Evolutionary conservation across 2,329 filamentous ascomycete genomes (phyloP).

Genomic region (Monilinia fructigena): DNA sequence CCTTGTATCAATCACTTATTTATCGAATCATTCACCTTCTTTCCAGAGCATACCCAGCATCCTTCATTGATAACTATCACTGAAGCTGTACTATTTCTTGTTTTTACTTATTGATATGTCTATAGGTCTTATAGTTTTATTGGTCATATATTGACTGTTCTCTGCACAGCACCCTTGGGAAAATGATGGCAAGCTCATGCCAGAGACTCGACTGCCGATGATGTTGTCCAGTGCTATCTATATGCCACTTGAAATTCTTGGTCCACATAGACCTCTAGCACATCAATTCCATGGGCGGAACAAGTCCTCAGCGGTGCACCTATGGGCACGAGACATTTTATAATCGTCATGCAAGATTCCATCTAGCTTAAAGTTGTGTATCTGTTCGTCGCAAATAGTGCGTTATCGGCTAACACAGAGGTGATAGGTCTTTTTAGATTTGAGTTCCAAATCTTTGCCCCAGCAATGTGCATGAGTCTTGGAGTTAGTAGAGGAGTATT

Average conservation of each 20-base stretch:
- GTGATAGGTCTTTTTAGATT: slow-evolving; percentile 74
- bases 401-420: slow-evolving; percentile 79
- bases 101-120: slow-evolving; percentile 63
- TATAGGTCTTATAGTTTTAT: slow-evolving; percentile 65
- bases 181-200: slow-evolving; percentile 63
- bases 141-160: slow-evolving; percentile 58
- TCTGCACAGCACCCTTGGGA: slow-evolving; percentile 67
- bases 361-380: slow-evolving; percentile 65
- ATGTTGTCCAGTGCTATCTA: slow-evolving; percentile 58
- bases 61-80: slow-evolving; percentile 44
- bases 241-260: slow-evolving; percentile 66
- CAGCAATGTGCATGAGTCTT: slow-evolving; percentile 64
- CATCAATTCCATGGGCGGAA: slow-evolving; percentile 60
- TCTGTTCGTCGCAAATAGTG: slow-evolving; percentile 62
- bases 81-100: slow-evolving; percentile 41
- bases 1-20: slow-evolving; percentile 31
- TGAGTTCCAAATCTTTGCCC: slow-evolving; percentile 75
- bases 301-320: slow-evolving; percentile 59
- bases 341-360: background rate
- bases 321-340: slow-evolving; percentile 67
- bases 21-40: slow-evolving; percentile 40
- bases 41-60: slow-evolving; percentile 49
- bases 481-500: slow-evolving; percentile 62
- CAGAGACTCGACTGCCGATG: slow-evolving; percentile 65
- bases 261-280: slow-evolving; percentile 65